phyloP scores from a whole-genome alignment of 371 early-diverging fungal genomes.

The Saksenaea oblongispora region DNA sequence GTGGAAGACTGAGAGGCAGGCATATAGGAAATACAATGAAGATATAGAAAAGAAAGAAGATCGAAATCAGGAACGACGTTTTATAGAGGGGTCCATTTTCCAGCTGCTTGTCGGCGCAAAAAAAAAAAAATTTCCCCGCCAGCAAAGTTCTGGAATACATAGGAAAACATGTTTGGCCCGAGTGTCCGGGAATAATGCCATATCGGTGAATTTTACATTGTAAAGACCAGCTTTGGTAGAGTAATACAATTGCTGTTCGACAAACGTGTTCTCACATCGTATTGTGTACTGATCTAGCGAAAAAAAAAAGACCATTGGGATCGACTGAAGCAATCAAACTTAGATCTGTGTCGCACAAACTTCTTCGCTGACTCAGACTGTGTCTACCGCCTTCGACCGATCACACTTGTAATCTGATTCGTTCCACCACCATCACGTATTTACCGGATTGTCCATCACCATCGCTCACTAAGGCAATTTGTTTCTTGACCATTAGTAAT shows the following conservation, averaged over 20 bases:
- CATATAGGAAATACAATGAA: neutral
- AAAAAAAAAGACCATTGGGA: neutral
- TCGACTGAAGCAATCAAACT: neutral
- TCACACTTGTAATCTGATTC: neutral
- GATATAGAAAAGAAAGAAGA: neutral
- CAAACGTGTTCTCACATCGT: no score
- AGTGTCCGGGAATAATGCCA: neutral
- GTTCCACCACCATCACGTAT: no score
- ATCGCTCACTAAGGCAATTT: no score
- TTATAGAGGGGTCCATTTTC: neutral
- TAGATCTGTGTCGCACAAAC: neutral
- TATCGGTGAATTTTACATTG: neutral
- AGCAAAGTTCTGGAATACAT: neutral
- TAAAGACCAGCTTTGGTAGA: no score
- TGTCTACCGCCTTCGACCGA: neutral
- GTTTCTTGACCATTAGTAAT: no score
- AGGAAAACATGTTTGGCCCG: neutral
- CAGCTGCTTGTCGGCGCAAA: no score
- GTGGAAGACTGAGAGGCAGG: neutral
- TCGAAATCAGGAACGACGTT: neutral
- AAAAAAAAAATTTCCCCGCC: neutral
- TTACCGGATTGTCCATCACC: no score
- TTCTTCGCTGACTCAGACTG: neutral
- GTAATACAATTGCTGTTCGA: no score
- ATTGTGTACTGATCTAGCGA: neutral